Percentiles rank a stretch among this genome's conserved stretches.
Conservation (phyloP, 2,329 filamentous ascomycete species). For the Corinectria fuckeliana region DNA sequence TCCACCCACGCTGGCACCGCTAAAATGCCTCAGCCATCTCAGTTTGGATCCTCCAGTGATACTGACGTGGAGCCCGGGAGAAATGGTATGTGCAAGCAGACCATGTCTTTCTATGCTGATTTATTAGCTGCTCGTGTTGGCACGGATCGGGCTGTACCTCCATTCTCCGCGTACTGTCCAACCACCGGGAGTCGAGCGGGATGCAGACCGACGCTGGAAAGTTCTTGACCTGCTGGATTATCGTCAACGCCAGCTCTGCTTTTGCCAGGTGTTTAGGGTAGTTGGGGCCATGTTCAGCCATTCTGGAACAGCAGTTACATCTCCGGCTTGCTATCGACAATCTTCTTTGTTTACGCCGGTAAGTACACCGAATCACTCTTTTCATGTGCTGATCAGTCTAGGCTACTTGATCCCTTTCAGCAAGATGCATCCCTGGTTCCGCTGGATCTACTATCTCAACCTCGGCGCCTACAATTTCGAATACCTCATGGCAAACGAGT, state of each 20-base stretch:
- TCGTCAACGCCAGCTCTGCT: slow-evolving; percentile 64
- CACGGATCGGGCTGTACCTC: slow-evolving; percentile 43
- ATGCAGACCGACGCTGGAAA: slow-evolving; percentile 36
- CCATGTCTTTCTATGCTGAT: slow-evolving; percentile 12
- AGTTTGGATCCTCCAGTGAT: slow-evolving; percentile 26
- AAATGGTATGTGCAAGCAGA: slow-evolving; percentile 44
- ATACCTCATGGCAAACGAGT: slow-evolving; percentile 67
- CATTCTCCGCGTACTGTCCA: slow-evolving; percentile 40
- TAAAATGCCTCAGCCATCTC: neutral
- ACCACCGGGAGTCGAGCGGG: slow-evolving; percentile 37
- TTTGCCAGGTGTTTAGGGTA: slow-evolving; percentile 70
- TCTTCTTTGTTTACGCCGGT: slow-evolving; percentile 41
- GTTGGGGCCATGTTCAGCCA: slow-evolving; percentile 68
- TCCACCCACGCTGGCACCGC: slow-evolving; percentile 7
- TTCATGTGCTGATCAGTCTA: slow-evolving; percentile 41
- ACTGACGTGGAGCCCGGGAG: slow-evolving; percentile 42
- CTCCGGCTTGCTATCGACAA: slow-evolving; percentile 35
- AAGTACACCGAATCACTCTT: neutral
- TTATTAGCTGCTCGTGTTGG: slow-evolving; percentile 40
- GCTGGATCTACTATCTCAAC: slow-evolving; percentile 66
- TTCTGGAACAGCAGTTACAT: slow-evolving; percentile 38
- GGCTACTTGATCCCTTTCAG: slow-evolving; percentile 57
- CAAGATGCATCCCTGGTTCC: slow-evolving; percentile 49
- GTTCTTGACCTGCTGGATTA: slow-evolving; percentile 71
- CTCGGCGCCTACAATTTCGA: slow-evolving; percentile 65